A percentile compares a stretch with the other conserved stretches of the same genome.
Evolutionary conservation across 768 basidiomycete genomes (phyloP).

Genomic region (Lentinula raphanica): DNA sequence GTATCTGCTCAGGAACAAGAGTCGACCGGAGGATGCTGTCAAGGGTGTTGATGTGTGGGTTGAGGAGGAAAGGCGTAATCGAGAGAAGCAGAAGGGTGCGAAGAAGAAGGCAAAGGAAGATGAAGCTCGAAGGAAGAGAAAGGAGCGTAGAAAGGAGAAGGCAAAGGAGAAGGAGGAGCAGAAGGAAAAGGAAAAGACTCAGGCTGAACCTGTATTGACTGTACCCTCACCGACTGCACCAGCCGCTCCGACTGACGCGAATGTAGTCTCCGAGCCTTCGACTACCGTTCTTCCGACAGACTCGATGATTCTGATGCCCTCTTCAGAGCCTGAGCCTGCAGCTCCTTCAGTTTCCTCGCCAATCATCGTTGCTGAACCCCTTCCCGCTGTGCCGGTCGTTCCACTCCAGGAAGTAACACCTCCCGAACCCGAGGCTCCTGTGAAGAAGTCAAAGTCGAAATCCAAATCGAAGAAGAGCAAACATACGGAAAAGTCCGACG

Average conservation of each 20-base stretch:
- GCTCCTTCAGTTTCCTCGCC: neutral
- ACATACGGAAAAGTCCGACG: neutral
- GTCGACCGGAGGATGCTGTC: slow-evolving; percentile 72
- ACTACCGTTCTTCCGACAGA: neutral
- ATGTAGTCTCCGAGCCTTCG: neutral
- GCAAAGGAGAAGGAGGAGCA: slow-evolving; percentile 21
- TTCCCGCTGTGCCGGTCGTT: neutral
- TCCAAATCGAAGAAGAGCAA: slow-evolving; percentile 3
- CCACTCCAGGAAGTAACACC: neutral
- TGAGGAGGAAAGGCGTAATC: slow-evolving; percentile 72
- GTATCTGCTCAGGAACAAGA: slow-evolving; percentile 82
- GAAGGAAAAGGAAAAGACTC: slow-evolving; percentile 12
- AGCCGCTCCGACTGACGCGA: neutral
- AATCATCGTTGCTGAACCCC: neutral
- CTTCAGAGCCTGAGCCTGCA: neutral
- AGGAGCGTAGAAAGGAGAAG: slow-evolving; percentile 18
- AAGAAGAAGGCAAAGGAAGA: slow-evolving; percentile 51
- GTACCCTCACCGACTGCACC: neutral
- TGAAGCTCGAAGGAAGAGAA: slow-evolving; percentile 16
- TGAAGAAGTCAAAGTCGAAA: slow-evolving; percentile 1
- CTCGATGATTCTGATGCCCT: neutral
- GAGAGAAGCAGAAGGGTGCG: slow-evolving; percentile 59
- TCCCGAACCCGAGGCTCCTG: neutral
- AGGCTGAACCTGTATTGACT: neutral
- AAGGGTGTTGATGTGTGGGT: slow-evolving; percentile 69